Conservation (phyloP, 148 eudicot genomes). For the Rhododendron simsii region DNA sequence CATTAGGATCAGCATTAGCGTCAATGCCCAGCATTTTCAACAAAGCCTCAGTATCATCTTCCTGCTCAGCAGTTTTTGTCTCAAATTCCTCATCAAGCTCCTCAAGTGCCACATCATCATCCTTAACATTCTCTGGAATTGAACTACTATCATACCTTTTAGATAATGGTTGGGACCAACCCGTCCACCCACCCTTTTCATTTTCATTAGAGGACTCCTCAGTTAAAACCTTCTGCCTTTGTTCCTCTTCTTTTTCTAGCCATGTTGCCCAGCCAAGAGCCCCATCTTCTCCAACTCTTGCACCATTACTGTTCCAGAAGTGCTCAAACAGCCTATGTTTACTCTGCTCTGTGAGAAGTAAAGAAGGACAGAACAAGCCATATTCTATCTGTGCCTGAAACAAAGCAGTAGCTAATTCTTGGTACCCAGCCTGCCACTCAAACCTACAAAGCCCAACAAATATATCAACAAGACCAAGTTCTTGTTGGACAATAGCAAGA, state of each 20-base stretch:
- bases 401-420: constrained; percentile 89
- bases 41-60: constrained; percentile 66
- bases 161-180: constrained; percentile 68
- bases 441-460: constrained; percentile 80
- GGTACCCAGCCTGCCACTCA: constrained; percentile 99
- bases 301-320: constrained; percentile 87
- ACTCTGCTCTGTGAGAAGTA: constrained; percentile 79
- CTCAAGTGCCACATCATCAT: constrained; percentile 32
- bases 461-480: constrained; percentile 75
- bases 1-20: constrained; percentile 59
- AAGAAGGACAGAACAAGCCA: constrained; percentile 71
- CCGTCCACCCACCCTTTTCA: constrained; percentile 92
- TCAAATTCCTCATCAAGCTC: constrained; percentile 49
- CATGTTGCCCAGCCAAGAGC: constrained; percentile 96
- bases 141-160: constrained; percentile 27
- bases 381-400: constrained; percentile 94
- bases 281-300: constrained; percentile 94
- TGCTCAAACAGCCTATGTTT: constrained; percentile 82
- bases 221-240: constrained; percentile 50
- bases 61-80: constrained; percentile 29
- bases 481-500: constrained; percentile 45
- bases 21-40: constrained; percentile 79
- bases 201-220: constrained; percentile 41
- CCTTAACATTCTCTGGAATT: constrained; percentile 21
- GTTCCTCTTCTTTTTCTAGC: constrained; percentile 93